Base-by-base conservation (phyloP, 345 rosid genomes). In the Eucalyptus regnans region DNA sequence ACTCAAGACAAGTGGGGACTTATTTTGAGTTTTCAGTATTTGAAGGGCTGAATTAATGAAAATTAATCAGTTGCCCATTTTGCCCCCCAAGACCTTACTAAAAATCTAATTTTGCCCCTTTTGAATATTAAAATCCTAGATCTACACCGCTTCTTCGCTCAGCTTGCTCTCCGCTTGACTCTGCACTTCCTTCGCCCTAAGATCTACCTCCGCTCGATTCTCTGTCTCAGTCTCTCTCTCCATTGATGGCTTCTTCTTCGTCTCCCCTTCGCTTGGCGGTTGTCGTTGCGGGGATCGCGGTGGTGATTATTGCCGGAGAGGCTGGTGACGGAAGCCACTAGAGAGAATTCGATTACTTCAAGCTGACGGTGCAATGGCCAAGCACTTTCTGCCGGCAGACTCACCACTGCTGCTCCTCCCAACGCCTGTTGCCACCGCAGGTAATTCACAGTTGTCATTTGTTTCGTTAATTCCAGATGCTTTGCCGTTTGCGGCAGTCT, bases 331-430 rank as follows among this genome's bases (percentile, higher is more conserved):
- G 13, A 87, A 80, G 90, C 71, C 25, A 48, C 4, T 95, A 90
- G 94, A 95, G 99, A 41, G 99, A 97, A 93, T 96, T 96, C 88
- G 96, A 94, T 92, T 96, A 97, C 94, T 97, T 96, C 92, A 95
- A 92, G 86, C 92, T 97, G 86, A 86, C 97, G 84, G 90, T 96
- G 25, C 97, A 94, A 64, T 96, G 99, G 99, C 96, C 99, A 16
- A 97, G 49, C 86, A 48, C 20, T 58, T 37, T 12, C 3, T 49
- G 8, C 18, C 50, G 88, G 33, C 89, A 91, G 37, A 50, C 98
- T 89, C 93, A 93, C 93, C 94, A 94, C 89, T 97, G 99, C 89
- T 97, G 97, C 94, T 89, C 97, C 91, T 88, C 52, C 93, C 87
- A 97, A 96, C 88, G 99, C 94, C 89, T 97, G 99, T 80, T 97